These are phyloP conservation scores for Typha latifolia DNA, from an alignment of 176 grass and related monocot species.

Conservation along the genomic window DNA sequence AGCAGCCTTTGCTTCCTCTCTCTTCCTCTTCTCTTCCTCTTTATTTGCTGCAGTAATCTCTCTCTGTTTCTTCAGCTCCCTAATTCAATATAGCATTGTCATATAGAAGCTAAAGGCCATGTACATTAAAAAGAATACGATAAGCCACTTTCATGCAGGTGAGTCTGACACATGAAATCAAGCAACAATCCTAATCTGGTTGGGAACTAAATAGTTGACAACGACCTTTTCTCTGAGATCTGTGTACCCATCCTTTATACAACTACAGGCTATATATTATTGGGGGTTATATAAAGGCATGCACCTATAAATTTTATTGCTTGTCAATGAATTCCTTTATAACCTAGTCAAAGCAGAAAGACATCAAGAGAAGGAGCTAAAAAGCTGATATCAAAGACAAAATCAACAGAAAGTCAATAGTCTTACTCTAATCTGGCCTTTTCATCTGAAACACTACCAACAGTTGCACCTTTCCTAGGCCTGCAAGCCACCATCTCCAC, in stretches of 20 bases:
- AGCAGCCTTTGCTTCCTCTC: slow-evolving; percentile 81
- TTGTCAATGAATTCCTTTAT: background rate
- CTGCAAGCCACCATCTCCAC: slow-evolving; percentile 82
- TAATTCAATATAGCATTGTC: slow-evolving; percentile 8
- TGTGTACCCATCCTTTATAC: background rate
- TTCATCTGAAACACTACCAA: slow-evolving; percentile 67
- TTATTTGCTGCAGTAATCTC: slow-evolving; percentile 62
- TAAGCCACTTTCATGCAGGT: background rate
- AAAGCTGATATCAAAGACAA: background rate
- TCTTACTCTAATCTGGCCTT: slow-evolving; percentile 93
- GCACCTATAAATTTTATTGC: background rate
- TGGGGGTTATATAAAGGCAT: background rate
- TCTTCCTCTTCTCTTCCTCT: slow-evolving; percentile 94
- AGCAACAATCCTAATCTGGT: background rate
- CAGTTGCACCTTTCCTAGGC: slow-evolving; percentile 83
- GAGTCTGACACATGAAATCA: background rate
- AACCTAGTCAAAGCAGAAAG: background rate
- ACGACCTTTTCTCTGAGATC: background rate
- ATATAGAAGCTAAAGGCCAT: slow-evolving; percentile 7
- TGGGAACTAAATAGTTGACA: background rate
- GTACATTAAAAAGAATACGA: background rate
- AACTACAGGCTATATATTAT: background rate
- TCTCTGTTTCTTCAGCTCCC: slow-evolving; percentile 80
- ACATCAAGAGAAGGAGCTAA: background rate
- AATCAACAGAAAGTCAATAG: background rate